Conservation (phyloP, 352 stramenopile genomes). For the Phytophthora chlamydospora region DNA sequence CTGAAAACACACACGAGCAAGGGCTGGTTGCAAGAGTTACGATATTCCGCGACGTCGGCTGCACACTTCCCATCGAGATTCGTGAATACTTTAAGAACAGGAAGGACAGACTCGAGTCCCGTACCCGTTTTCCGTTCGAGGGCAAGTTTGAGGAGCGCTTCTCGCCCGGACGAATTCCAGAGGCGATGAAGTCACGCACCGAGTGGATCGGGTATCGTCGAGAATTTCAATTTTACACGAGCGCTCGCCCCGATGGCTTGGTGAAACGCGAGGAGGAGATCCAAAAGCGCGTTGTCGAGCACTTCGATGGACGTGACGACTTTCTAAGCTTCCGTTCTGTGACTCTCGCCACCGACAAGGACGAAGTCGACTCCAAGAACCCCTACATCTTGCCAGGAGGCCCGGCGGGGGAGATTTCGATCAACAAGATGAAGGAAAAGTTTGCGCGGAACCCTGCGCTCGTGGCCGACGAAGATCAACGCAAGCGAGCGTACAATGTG, state of each 20-base stretch:
- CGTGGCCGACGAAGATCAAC: slow-evolving; percentile 79
- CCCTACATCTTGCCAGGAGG: slow-evolving; percentile 79
- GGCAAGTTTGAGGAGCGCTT: slow-evolving; percentile 90
- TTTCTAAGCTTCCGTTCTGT: slow-evolving; percentile 86
- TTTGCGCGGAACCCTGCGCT: slow-evolving; percentile 71
- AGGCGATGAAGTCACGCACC: slow-evolving; percentile 77
- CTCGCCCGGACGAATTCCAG: slow-evolving; percentile 63
- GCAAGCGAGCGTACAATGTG: slow-evolving; percentile 92
- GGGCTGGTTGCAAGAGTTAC: slow-evolving; percentile 88
- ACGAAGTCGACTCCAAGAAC: slow-evolving; percentile 81
- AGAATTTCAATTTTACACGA: slow-evolving; percentile 93
- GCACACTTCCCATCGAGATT: slow-evolving; percentile 87
- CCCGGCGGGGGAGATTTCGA: slow-evolving; percentile 73
- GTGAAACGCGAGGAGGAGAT: slow-evolving; percentile 88
- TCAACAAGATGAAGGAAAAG: slow-evolving; percentile 95
- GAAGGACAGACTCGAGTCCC: slow-evolving; percentile 88
- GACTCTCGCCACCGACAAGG: slow-evolving; percentile 74
- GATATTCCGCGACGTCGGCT: slow-evolving; percentile 76
- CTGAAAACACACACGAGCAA: slow-evolving; percentile 87
- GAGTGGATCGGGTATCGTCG: slow-evolving; percentile 89
- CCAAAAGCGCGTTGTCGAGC: slow-evolving; percentile 86
- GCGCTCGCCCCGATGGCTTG: slow-evolving; percentile 89
- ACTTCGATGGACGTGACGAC: slow-evolving; percentile 88
- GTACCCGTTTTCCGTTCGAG: slow-evolving; percentile 82
- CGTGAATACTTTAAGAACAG: slow-evolving; percentile 93